Percentiles rank a stretch among this genome's conserved stretches.
phyloP scores from a whole-genome alignment of 257 asterid species.

The Gentiana macrophylla region DNA sequence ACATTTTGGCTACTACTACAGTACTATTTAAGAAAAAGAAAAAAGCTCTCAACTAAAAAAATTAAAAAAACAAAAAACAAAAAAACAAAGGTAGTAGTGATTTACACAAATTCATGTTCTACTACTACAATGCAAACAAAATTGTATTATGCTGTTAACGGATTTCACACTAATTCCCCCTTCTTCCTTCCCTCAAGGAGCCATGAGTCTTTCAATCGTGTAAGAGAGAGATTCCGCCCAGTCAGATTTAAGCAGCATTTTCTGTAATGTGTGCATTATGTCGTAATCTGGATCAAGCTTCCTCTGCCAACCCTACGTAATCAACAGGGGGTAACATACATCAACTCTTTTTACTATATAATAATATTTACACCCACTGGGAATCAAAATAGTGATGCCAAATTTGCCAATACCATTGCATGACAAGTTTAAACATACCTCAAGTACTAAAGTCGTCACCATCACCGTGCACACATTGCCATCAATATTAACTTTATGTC shows the following conservation, averaged over 20 bases:
- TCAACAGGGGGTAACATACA: too few relatives aligned
- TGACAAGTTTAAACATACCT: conserved; percentile 32
- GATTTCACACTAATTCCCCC: too few relatives aligned
- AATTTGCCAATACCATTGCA: neutral
- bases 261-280: conserved; percentile 65
- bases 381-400: neutral
- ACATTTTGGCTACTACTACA: too few relatives aligned
- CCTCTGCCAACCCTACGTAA: conserved; percentile 59
- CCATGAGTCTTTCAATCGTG: conserved; percentile 70
- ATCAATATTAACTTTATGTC: conserved; percentile 83
- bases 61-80: too few relatives aligned
- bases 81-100: too few relatives aligned
- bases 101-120: too few relatives aligned
- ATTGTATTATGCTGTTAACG: too few relatives aligned
- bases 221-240: conserved; percentile 73
- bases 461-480: conserved; percentile 95
- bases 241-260: conserved; percentile 67
- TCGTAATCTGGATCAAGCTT: conserved; percentile 78
- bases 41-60: too few relatives aligned
- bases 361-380: too few relatives aligned
- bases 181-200: conserved; percentile 33
- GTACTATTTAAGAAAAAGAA: too few relatives aligned
- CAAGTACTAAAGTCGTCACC: conserved; percentile 90
- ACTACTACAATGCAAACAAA: too few relatives aligned
- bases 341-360: too few relatives aligned